A percentile compares a stretch with the other conserved stretches of the same genome.
phyloP scores from a whole-genome alignment of 2,329 filamentous ascomycete genomes.

The Huntiella savannae region DNA sequence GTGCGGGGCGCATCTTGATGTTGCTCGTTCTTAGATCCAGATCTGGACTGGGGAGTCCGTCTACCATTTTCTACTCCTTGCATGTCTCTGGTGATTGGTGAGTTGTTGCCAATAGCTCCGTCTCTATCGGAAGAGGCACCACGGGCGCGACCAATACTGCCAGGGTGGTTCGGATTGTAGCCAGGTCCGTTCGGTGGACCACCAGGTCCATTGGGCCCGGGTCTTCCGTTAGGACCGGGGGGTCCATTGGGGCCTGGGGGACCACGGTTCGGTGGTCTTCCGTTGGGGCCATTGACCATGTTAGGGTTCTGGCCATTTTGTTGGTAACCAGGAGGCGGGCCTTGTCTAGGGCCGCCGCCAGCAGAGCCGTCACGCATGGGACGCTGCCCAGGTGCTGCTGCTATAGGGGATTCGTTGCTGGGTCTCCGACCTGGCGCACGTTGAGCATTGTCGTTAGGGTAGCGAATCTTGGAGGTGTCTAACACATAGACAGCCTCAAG shows the following conservation, averaged over 20 bases:
- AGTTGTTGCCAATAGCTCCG: constrained; percentile 7
- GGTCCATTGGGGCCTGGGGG: constrained; percentile 16
- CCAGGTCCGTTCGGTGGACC: constrained; percentile 24
- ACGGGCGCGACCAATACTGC: constrained; percentile 24
- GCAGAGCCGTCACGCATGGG: constrained; percentile 33
- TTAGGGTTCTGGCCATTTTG: constrained; percentile 17
- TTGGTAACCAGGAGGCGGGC: constrained; percentile 18
- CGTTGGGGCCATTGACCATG: constrained; percentile 16
- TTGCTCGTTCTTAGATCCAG: constrained; percentile 9
- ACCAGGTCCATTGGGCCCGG: constrained; percentile 20
- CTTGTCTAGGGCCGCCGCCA: constrained; percentile 24
- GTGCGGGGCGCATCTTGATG: constrained; percentile 7
- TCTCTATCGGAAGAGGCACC: constrained; percentile 31
- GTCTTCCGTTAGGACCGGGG: constrained; percentile 4
- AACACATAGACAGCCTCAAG: constrained; percentile 78
- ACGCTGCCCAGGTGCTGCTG: constrained; percentile 18
- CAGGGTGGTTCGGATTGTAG: constrained; percentile 20
- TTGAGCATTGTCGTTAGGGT: constrained; percentile 53
- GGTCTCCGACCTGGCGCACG: constrained; percentile 25
- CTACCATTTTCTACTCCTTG: constrained; percentile 1
- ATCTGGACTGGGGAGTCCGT: constrained; percentile 10
- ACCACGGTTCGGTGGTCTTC: constrained; percentile 26
- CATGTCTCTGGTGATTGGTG: constrained; percentile 1
- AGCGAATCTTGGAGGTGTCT: constrained; percentile 90
- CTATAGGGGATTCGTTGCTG: constrained; percentile 18